Base-by-base conservation (phyloP, 257 asterid genomes). In the Scutellaria barbata region DNA sequence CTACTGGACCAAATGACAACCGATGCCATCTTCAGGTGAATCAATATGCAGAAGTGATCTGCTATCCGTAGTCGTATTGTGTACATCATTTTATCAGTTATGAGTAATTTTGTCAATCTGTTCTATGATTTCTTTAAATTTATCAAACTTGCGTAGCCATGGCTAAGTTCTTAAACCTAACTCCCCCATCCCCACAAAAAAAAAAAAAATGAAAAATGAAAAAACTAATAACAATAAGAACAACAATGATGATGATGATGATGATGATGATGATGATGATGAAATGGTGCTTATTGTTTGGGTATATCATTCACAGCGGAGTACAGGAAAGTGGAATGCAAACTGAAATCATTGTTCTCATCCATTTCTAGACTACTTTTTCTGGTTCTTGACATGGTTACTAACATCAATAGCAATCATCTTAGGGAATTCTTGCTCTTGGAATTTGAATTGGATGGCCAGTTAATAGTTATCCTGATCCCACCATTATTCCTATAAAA, bases 11-110 rank as follows among this genome's bases (percentile, higher is more conserved):
- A 78, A 91, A 89, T 87, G 99, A 95, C 88, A 95, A 95, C 72
- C 83, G 96, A 74, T 95, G 99, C 85, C 98, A 95, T 88, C 96
- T 95, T 70, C 99, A 95, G 98, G 99, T 95, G 79, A 86, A 69
- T 76, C 83, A 33, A 59, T 68, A 22, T 69, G 75, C 51, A 9
- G 39, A 48, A 58, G 39, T 16, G 63, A 63, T 42, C 18, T 50
- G 18, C 63, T 48, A 59, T 25, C 16, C 43, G 13, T 63, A 63
- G 5, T 64, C 51, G 58, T 73, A 76, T 48, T 56, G 54, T 53
- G 69, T 72, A 41, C 42, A 13, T 56, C 50, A 33, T 47, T 17
- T 47, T 55, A 22, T 56, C 8, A 8, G 62, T 62, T 10, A 48
- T 55, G 76, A 63, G 50, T 17, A 48, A 25, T 46, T 67, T n/a